phyloP scores from a whole-genome alignment of 495 filamentous ascomycete genomes.

The Lepidopterella palustris region DNA sequence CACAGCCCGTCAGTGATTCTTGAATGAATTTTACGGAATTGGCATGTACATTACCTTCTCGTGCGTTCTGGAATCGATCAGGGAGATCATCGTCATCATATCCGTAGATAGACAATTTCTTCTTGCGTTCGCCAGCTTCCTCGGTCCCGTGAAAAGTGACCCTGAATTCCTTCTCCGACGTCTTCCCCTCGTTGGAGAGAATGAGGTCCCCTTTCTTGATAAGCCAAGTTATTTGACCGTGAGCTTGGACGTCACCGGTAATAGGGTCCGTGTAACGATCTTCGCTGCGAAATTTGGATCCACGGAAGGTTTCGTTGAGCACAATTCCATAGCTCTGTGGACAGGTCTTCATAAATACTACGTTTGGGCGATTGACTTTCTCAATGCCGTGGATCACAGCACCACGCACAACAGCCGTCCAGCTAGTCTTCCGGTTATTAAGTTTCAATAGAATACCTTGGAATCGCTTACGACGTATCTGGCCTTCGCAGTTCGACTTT shows the following conservation, averaged over 20 bases:
- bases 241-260: not conserved
- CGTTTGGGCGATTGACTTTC: conserved; percentile 5
- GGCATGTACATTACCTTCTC: too few species aligned
- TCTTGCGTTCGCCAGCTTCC: not conserved
- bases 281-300: not conserved
- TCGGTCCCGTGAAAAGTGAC: not conserved
- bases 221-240: conserved; percentile 14
- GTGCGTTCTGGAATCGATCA: not conserved
- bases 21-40: too few species aligned
- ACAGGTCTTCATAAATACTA: conserved; percentile 3
- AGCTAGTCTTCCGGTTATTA: not conserved
- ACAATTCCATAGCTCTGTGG: conserved; percentile 13
- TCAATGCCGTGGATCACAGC: conserved; percentile 20
- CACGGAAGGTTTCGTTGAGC: conserved; percentile 3
- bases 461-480: conserved; percentile 12
- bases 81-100: conserved; percentile 4
- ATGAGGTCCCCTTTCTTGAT: conserved; percentile 16
- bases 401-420: conserved; percentile 22
- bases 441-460: not conserved
- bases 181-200: not conserved
- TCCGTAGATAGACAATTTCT: conserved; percentile 1
- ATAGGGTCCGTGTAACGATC: not conserved
- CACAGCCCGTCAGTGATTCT: too few species aligned
- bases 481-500: conserved; percentile 15
- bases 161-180: not conserved